These are phyloP conservation scores for Saitozyma podzolica DNA, from an alignment of 768 basidiomycete genomes.

Conservation along the genomic window DNA sequence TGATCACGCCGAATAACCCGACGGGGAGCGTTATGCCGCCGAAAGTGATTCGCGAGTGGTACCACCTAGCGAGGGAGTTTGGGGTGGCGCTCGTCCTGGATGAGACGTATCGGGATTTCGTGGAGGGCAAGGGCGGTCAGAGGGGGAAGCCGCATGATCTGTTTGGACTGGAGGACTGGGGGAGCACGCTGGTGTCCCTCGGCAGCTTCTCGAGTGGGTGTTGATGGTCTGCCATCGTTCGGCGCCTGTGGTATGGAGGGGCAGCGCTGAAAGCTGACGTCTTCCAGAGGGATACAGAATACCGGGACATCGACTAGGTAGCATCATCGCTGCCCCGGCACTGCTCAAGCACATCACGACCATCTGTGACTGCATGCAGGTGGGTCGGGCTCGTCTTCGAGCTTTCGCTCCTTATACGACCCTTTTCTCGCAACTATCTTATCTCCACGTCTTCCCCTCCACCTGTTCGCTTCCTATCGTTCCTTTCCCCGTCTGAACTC, in stretches of 20 bases:
- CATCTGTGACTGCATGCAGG: constrained; percentile 75
- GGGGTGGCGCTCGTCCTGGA: constrained; percentile 73
- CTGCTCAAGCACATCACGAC: constrained; percentile 61
- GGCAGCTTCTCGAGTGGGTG: constrained; percentile 79
- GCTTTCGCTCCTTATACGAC: not conserved
- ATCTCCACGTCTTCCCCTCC: not conserved
- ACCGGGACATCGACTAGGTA: constrained; percentile 80
- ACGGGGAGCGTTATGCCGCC: constrained; percentile 72
- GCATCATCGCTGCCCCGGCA: constrained; percentile 63
- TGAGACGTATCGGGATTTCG: constrained; percentile 84
- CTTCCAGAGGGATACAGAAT: constrained; percentile 44
- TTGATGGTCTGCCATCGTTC: not conserved
- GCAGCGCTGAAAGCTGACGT: constrained; percentile 3
- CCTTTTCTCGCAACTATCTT: constrained; percentile 1
- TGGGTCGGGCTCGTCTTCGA: constrained; percentile 20
- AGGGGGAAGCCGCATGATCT: constrained; percentile 45
- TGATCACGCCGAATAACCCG: constrained; percentile 58
- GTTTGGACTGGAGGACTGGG: constrained; percentile 59
- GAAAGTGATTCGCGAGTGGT: constrained; percentile 62
- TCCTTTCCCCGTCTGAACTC: not conserved
- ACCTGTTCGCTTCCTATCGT: not conserved
- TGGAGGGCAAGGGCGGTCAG: constrained; percentile 37
- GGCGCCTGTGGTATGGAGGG: not conserved
- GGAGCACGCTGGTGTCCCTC: constrained; percentile 64
- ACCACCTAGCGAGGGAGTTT: constrained; percentile 60